These are phyloP conservation scores for Epichloe sylvatica DNA, from an alignment of 2,329 filamentous ascomycete species.

Conservation along the genomic window DNA sequence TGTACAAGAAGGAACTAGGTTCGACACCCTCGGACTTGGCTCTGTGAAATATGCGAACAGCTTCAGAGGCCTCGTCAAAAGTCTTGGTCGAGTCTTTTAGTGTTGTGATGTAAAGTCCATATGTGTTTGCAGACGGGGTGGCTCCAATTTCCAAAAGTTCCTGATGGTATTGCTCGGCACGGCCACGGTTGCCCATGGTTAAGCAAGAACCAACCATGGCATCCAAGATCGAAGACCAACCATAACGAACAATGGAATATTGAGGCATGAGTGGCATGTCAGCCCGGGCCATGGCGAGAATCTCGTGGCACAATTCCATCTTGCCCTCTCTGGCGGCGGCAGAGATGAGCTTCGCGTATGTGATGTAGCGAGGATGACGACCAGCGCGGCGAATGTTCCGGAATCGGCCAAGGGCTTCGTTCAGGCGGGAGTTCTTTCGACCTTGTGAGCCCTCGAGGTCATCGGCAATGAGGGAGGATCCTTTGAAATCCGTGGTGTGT, in stretches of 20 bases:
- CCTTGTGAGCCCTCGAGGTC: conserved; percentile 70
- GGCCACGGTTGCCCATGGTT: conserved; percentile 62
- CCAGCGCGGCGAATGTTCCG: conserved; percentile 87
- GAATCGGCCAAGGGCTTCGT: conserved; percentile 70
- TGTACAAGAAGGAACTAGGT: conserved; percentile 94
- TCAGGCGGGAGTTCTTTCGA: conserved; percentile 57
- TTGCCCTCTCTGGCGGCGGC: conserved; percentile 77
- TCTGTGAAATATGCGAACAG: conserved; percentile 91
- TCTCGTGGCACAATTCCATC: conserved; percentile 68
- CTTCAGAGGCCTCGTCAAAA: conserved; percentile 92
- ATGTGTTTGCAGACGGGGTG: conserved; percentile 91
- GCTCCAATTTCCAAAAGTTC: conserved; percentile 83
- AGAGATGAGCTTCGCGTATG: conserved; percentile 88
- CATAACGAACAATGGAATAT: conserved; percentile 78
- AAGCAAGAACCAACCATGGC: conserved; percentile 92
- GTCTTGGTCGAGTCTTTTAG: conserved; percentile 95
- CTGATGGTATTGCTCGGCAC: conserved; percentile 79
- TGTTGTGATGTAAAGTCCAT: conserved; percentile 97
- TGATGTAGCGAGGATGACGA: conserved; percentile 87
- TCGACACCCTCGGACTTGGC: conserved; percentile 89
- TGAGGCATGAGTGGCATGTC: conserved; percentile 78
- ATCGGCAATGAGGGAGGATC: conserved; percentile 78
- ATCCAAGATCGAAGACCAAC: conserved; percentile 92
- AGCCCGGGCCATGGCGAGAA: conserved; percentile 74
- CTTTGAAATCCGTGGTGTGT: conserved; percentile 81